These are phyloP conservation scores for Parasitella parasitica DNA, from an alignment of 371 early-diverging fungal genomes.

Conservation along the genomic window DNA sequence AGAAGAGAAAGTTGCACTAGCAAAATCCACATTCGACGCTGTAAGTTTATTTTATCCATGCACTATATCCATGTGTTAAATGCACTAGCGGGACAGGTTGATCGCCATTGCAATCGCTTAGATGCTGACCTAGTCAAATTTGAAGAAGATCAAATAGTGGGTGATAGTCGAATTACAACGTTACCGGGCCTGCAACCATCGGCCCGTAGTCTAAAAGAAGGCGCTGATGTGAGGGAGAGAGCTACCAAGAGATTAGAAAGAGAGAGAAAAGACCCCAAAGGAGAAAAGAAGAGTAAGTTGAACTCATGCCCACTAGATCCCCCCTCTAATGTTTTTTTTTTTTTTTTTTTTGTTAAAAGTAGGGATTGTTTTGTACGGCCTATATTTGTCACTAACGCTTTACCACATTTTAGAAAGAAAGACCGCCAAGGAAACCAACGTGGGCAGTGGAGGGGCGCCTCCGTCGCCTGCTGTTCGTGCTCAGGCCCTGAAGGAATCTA, in stretches of 20 bases:
- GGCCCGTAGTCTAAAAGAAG: conserved; percentile 31
- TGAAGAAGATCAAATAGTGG: conserved; percentile 42
- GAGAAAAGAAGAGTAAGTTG: conserved; percentile 36
- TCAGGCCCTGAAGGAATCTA: conserved; percentile 31
- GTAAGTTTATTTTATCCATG: conserved; percentile 44
- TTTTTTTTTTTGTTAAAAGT: conserved; percentile 8
- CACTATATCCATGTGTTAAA: background rate
- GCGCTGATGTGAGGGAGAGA: conserved; percentile 33
- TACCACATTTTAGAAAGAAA: conserved; percentile 19
- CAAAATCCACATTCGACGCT: conserved; percentile 85
- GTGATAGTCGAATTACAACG: conserved; percentile 39
- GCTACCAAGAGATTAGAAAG: conserved; percentile 26
- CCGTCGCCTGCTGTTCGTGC: conserved; percentile 28
- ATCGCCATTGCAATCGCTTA: conserved; percentile 44
- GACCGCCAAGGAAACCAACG: conserved; percentile 14
- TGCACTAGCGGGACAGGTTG: conserved; percentile 16
- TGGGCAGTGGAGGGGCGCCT: conserved; percentile 14
- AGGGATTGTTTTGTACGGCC: background rate
- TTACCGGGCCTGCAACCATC: conserved; percentile 46
- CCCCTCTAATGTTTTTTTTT: too few species aligned
- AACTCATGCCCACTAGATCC: too few species aligned
- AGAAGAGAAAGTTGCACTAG: conserved; percentile 87
- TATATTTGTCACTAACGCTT: background rate
- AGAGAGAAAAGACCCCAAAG: conserved; percentile 38
- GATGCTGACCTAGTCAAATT: conserved; percentile 51